phyloP scores from a whole-genome alignment of 2,329 filamentous ascomycete genomes.

The Saccharata proteae region DNA sequence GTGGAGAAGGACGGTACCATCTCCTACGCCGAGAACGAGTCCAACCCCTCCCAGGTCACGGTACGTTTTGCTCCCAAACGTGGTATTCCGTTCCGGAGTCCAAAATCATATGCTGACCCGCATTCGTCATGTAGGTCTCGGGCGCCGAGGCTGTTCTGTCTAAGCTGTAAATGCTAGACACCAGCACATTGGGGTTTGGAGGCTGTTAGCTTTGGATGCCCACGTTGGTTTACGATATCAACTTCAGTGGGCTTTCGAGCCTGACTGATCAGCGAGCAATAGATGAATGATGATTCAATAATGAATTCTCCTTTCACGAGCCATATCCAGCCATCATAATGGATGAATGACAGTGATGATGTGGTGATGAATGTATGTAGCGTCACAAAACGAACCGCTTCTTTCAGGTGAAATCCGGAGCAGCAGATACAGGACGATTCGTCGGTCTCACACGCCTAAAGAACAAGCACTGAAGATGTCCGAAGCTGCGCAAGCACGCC shows the following conservation, averaged over 20 bases:
- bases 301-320: no score
- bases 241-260: no score
- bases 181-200: neutral
- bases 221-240: no score
- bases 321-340: no score
- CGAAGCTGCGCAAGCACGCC: neutral
- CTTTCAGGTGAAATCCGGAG: slow-evolving; percentile 35
- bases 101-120: no score
- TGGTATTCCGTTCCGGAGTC: no score
- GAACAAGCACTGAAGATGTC: slow-evolving; percentile 32
- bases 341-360: neutral
- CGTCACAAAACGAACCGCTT: slow-evolving; percentile 40
- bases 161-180: slow-evolving; percentile 27
- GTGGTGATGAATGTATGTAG: slow-evolving; percentile 21
- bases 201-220: no score
- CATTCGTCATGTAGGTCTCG: no score
- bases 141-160: slow-evolving; percentile 36
- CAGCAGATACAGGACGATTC: slow-evolving; percentile 39
- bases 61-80: slow-evolving; percentile 24
- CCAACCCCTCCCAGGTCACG: slow-evolving; percentile 35
- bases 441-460: slow-evolving; percentile 32
- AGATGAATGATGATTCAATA: no score
- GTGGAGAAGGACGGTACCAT: slow-evolving; percentile 72
- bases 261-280: no score
- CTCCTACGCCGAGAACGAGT: slow-evolving; percentile 65